Evolutionary conservation across 495 filamentous ascomycete species (phyloP).

Genomic region (Glonium stellatum): DNA sequence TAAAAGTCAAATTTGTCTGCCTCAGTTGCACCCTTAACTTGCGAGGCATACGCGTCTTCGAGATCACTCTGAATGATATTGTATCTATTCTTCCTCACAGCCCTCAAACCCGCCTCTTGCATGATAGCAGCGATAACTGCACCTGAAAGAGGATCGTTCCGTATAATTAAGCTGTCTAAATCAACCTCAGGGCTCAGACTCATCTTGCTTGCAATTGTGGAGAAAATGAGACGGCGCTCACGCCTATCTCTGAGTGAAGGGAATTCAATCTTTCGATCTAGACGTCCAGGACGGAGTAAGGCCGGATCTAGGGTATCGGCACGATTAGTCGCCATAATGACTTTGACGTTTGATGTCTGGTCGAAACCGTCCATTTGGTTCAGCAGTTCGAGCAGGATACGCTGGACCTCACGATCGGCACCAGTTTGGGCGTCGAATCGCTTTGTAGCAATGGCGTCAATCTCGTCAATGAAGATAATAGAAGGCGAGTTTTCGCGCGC

Average conservation of each 20-base stretch:
- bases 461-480: constrained; percentile 98
- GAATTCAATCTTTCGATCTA: constrained; percentile 98
- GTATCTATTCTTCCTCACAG: constrained; percentile 96
- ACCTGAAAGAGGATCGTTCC: constrained; percentile 90
- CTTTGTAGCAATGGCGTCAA: constrained; percentile 94
- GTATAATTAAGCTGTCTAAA: constrained; percentile 86
- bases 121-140: constrained; percentile 98
- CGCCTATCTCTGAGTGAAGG: constrained; percentile 82
- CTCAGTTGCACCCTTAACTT: constrained; percentile 85
- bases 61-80: constrained; percentile 96
- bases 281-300: constrained; percentile 83
- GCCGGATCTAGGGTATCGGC: constrained; percentile 96
- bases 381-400: constrained; percentile 90
- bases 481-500: constrained; percentile 94
- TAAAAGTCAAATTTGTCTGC: constrained; percentile 72
- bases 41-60: constrained; percentile 90
- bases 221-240: constrained; percentile 92
- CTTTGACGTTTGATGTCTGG: constrained; percentile 96
- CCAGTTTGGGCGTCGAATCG: constrained; percentile 98
- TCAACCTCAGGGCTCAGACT: constrained; percentile 93
- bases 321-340: constrained; percentile 99
- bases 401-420: constrained; percentile 95
- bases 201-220: constrained; percentile 94
- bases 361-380: constrained; percentile 99
- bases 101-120: constrained; percentile 94